Base-by-base conservation (phyloP, 2,329 filamentous ascomycete genomes). In the Aspergillus amoenus region DNA sequence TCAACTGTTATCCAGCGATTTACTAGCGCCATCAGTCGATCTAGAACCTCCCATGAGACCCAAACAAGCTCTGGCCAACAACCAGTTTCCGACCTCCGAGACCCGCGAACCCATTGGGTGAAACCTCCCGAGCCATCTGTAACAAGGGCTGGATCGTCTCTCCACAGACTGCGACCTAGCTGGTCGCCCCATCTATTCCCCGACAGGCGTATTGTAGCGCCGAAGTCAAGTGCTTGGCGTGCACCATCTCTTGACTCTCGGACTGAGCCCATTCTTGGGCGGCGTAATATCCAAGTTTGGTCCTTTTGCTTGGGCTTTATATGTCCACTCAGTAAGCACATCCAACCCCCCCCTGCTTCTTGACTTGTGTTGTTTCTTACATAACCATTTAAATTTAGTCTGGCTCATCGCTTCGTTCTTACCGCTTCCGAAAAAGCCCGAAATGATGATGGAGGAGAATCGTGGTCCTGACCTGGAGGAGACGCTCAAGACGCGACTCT, bases 341-440 rank as follows among this genome's bases (percentile, higher is more conserved):
- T 46, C 17, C 5, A 7, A 32, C 42, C 17, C 21, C 7, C 30
- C 18, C n/a, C 17, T 27, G 41, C 9, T 24, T 6, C 22, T 13
- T 4, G n/a, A 30, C 5, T 9, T 5, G 21, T 32, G 27, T 39
- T 46, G 22, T 24, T 46, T 44, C 52, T 60, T 68, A 53, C 41
- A 49, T 66, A 37, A 30, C 27, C 27, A 11, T 30, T 4, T 47
- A 21, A 42, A 17, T 49, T 15, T 64, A 88, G 88, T 88, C 55
- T 95, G 91, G 91, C 89, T 93, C 77, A 79, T 91, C 61, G 91
- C 88, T 2, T 84, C 90, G 1, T 81, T 93, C 53, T 78, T 94
- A 12, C 89, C 90, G 1, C 74, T 95, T 6, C 89, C 89, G 9
- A 77, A 78, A 1, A 81, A 82, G 54, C 82, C 86, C 0, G 68